Conservation (phyloP, 768 basidiomycete species). For the Pisolithus marmoratus region DNA sequence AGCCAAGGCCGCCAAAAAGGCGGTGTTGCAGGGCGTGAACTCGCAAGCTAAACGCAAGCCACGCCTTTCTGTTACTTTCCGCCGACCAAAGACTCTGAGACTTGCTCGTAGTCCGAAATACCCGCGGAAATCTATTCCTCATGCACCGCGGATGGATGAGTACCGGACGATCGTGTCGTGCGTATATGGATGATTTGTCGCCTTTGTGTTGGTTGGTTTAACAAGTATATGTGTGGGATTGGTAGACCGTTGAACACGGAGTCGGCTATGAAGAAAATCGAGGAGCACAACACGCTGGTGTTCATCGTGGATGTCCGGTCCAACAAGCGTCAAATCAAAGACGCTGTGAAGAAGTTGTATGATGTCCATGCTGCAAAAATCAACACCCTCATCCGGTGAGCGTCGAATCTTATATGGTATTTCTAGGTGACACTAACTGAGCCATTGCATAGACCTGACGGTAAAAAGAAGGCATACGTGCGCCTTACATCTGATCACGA, state of each 20-base stretch:
- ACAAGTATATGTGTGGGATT: not conserved
- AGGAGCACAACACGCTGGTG: constrained; percentile 98
- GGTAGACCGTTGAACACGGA: constrained; percentile 86
- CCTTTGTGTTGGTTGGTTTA: not conserved
- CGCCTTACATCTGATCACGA: constrained; percentile 94
- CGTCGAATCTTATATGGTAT: constrained; percentile 1
- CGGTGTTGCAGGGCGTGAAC: constrained; percentile 83
- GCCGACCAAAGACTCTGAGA: constrained; percentile 90
- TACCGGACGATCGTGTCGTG: constrained; percentile 90
- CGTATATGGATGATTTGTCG: constrained; percentile 26
- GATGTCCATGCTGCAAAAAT: constrained; percentile 94
- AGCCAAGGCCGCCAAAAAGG: constrained; percentile 95
- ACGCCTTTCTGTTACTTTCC: constrained; percentile 85
- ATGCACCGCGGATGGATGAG: constrained; percentile 94
- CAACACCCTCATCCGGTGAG: constrained; percentile 96
- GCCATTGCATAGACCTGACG: constrained; percentile 69
- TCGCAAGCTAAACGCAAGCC: constrained; percentile 74
- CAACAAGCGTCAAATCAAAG: constrained; percentile 99
- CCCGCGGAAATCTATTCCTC: constrained; percentile 91
- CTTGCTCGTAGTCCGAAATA: constrained; percentile 84
- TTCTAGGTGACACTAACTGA: not conserved
- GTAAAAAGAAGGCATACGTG: constrained; percentile 99
- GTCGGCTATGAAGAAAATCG: constrained; percentile 99
- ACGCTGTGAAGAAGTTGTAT: constrained; percentile 98
- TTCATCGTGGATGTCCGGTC: constrained; percentile 94